Evolutionary conservation across 495 filamentous ascomycete species (phyloP).

Genomic region (Choiromyces venosus): DNA sequence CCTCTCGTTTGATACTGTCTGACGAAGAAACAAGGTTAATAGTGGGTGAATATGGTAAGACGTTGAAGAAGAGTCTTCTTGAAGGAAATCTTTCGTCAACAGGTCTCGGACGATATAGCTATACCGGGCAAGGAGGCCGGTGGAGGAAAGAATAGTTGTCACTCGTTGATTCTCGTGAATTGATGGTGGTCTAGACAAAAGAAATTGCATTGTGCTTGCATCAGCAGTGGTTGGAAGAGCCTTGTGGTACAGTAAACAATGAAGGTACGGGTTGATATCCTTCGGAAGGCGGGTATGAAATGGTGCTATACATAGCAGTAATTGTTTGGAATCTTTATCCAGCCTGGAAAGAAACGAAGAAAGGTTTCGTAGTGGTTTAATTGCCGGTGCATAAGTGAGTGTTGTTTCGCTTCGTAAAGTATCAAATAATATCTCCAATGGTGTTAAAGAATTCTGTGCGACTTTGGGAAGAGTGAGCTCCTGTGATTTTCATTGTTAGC

Average conservation of each 20-base stretch:
- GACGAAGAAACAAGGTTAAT: constrained; percentile 21
- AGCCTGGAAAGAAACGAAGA: constrained; percentile 10
- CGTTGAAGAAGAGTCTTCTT: constrained; percentile 8
- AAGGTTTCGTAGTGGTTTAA: constrained; percentile 16
- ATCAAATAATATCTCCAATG: constrained; percentile 11
- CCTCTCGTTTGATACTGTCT: constrained; percentile 6
- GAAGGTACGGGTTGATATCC: constrained; percentile 24
- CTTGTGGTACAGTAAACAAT: constrained; percentile 18
- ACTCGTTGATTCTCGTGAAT: constrained; percentile 5
- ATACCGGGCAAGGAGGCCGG: constrained; percentile 18
- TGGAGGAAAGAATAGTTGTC: constrained; percentile 14
- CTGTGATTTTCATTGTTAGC: constrained; percentile 11
- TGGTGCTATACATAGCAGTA: constrained; percentile 23
- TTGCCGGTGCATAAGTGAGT: background rate
- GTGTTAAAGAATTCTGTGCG: background rate
- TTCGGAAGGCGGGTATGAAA: constrained; percentile 25
- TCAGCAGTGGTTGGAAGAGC: constrained; percentile 13
- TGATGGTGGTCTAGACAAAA: background rate
- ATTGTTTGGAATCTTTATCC: constrained; percentile 19
- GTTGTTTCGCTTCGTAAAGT: constrained; percentile 22
- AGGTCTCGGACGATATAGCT: constrained; percentile 18
- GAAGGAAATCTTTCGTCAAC: constrained; percentile 19
- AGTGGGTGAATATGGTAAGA: constrained; percentile 27
- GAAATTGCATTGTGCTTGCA: background rate
- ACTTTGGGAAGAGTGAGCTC: constrained; percentile 19